phyloP scores from a whole-genome alignment of 2,329 filamentous ascomycete species.

The Aschersonia sp. region DNA sequence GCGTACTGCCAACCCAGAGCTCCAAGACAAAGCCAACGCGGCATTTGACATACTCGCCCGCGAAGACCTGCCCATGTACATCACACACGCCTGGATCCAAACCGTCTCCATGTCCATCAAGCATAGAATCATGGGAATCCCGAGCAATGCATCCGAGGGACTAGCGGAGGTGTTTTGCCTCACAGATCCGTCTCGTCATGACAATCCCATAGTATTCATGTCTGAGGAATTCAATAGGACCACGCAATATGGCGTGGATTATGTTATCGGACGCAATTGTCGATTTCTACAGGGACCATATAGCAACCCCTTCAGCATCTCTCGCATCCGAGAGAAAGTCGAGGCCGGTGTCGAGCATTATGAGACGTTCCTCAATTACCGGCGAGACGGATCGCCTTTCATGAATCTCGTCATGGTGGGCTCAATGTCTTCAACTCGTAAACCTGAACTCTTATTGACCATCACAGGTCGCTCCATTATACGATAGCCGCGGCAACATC shows the following conservation, averaged over 20 bases:
- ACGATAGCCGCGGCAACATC: slow-evolving; percentile 50
- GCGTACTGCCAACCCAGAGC: slow-evolving; percentile 36
- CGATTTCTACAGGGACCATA: slow-evolving; percentile 64
- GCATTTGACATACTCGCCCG: slow-evolving; percentile 49
- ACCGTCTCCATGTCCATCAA: slow-evolving; percentile 53
- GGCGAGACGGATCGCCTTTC: slow-evolving; percentile 62
- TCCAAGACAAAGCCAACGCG: slow-evolving; percentile 46
- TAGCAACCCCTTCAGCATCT: slow-evolving; percentile 48
- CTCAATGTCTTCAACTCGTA: neutral
- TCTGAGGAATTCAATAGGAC: slow-evolving; percentile 62
- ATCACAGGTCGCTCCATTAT: slow-evolving; percentile 37
- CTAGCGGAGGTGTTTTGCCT: slow-evolving; percentile 64
- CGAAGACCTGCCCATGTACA: slow-evolving; percentile 57
- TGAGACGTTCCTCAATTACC: slow-evolving; percentile 64
- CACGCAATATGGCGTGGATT: slow-evolving; percentile 48
- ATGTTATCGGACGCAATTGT: slow-evolving; percentile 63
- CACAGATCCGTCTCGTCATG: slow-evolving; percentile 54
- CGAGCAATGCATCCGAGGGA: slow-evolving; percentile 55
- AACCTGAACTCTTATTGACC: neutral
- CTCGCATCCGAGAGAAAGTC: slow-evolving; percentile 46
- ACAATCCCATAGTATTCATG: slow-evolving; percentile 64
- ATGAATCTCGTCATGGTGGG: slow-evolving; percentile 61
- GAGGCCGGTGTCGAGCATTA: slow-evolving; percentile 51
- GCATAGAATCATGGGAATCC: slow-evolving; percentile 49
- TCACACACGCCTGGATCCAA: slow-evolving; percentile 52